Evolutionary conservation across 768 basidiomycete genomes (phyloP), one percentile per base, ranked within the genome.

Genomic region (Pisolithus orientalis): DNA sequence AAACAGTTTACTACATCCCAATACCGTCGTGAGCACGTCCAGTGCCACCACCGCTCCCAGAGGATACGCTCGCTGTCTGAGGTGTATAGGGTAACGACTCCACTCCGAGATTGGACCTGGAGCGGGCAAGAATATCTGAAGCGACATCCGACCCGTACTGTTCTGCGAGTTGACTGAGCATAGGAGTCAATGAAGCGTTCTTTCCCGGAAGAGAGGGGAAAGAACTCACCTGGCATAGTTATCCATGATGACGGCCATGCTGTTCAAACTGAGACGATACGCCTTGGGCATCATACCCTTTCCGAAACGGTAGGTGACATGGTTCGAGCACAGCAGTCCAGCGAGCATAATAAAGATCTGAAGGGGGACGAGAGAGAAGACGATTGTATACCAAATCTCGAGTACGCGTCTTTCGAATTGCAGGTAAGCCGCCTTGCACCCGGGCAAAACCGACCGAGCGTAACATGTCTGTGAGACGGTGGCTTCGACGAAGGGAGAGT

Each of bases 241-340:
- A 56, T 92, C 89, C 85, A 90, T 84, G 64, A 92, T 88, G 48
- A 87, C 76, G 4, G 84, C 85, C 84, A 90, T 87, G 53, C 79
- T 83, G 53, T 75, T 78, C 75, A 80, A 71, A 69, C 82, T 83
- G 43, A 91, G 74, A 34, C 87, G 75, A 67, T 92, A 91, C 13
- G 84, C 81, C 73, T 88, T 87, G 39, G 88, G 89, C 77, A 85
- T 89, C 82, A 90, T 83, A 53, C 90, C 89, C 72, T 90, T 91
- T 9, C 88, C 89, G 66, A 91, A 91, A 49, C 89, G 77, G 65
- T 90, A 90, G 25, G 88, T 91, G 64, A 92, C 82, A 58, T 92
- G 89, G 68, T 90, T 90, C 24, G 83, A 83, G 65, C 85, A 91
- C 47, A 91, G 67, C 50, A 91, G 67, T 16, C 75, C 82, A 1